Base-by-base conservation (phyloP, 352 stramenopile genomes). In the Globisporangium sylvaticum region DNA sequence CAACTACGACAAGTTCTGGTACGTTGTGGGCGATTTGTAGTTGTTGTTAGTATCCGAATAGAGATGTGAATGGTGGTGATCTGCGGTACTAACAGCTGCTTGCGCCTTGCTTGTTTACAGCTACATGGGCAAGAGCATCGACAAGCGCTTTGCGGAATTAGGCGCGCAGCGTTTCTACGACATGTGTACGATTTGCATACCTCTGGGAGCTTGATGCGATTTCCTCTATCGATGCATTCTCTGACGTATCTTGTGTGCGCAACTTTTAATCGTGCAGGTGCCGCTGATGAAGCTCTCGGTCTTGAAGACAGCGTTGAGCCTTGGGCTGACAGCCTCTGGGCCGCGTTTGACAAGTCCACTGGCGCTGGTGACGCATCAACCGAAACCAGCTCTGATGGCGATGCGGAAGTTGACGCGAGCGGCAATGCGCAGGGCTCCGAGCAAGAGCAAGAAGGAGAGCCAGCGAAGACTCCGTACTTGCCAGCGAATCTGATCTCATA, bases 1-100 rank as follows among this genome's bases (percentile, higher is more conserved):
- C 48, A 99, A 99, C 79, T 99, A 99, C 73, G 93, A 98, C 81
- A 88, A 97, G 73, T 98, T 98, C 65, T 98, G 95, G 81, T 91
- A 57, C 64, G 44, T 69, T 53, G 25, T n/a, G 7, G 20, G 29
- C 22, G 9, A 60, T 8, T 37, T 59, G 12, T 60, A 42, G 34
- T 15, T 42, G 34, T 42, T 42, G 12, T 42, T 42, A 12, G 9
- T 3, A 46, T 46, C 15, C 14, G 14, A 46, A 46, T 46, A 46
- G 37, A 5, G 32, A 46, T 8, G 14, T 48, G 15, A 42, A 42
- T 14, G 8, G 10, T 42, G 34, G 34, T 1, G 34, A 42, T 48
- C 39, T 15, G 15, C 15, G 15, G 15, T 18, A 48, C 39, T 48
- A 48, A 48, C 39, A 46, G 15, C 39, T n/a, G 42, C 6, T 22